Evolutionary conservation across 2,329 filamentous ascomycete species (phyloP).

Genomic region (Cytospora paraplurivora): DNA sequence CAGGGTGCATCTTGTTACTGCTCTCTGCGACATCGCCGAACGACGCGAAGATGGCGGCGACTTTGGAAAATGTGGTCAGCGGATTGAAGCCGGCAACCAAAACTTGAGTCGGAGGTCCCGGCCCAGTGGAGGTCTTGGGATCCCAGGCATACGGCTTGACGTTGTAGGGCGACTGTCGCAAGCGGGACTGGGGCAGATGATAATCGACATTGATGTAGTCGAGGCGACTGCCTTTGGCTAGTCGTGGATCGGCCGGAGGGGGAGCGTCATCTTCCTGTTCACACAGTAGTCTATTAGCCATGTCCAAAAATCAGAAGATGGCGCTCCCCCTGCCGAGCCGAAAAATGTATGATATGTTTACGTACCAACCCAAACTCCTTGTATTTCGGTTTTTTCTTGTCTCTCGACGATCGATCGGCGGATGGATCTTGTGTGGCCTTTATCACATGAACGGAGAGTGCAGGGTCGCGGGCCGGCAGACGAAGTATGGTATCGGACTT

Average conservation of each 20-base stretch:
- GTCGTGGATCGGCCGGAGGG: constrained; percentile 76
- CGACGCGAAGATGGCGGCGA: constrained; percentile 73
- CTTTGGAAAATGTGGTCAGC: constrained; percentile 75
- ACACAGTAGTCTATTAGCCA: constrained; percentile 52
- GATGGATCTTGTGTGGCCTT: constrained; percentile 65
- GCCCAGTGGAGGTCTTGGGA: constrained; percentile 78
- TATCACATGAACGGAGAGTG: constrained; percentile 55
- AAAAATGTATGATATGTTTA: constrained; percentile 49
- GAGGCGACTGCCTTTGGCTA: constrained; percentile 67
- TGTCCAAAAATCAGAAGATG: constrained; percentile 45
- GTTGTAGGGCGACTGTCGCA: constrained; percentile 74
- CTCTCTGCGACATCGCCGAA: constrained; percentile 89
- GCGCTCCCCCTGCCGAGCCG: constrained; percentile 56
- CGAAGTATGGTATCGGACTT: constrained; percentile 42
- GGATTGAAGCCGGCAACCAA: constrained; percentile 97
- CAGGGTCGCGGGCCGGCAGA: constrained; percentile 59
- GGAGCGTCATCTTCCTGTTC: constrained; percentile 77
- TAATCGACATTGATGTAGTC: constrained; percentile 71
- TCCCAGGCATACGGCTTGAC: constrained; percentile 83
- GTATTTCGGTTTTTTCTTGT: constrained; percentile 61
- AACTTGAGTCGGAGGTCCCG: constrained; percentile 85
- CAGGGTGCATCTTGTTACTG: constrained; percentile 92
- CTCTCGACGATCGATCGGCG: constrained; percentile 54
- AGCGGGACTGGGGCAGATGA: constrained; percentile 70
- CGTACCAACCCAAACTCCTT: constrained; percentile 68